Conservation (phyloP, 2,329 filamentous ascomycete species). For the Anthostomella pinea region DNA sequence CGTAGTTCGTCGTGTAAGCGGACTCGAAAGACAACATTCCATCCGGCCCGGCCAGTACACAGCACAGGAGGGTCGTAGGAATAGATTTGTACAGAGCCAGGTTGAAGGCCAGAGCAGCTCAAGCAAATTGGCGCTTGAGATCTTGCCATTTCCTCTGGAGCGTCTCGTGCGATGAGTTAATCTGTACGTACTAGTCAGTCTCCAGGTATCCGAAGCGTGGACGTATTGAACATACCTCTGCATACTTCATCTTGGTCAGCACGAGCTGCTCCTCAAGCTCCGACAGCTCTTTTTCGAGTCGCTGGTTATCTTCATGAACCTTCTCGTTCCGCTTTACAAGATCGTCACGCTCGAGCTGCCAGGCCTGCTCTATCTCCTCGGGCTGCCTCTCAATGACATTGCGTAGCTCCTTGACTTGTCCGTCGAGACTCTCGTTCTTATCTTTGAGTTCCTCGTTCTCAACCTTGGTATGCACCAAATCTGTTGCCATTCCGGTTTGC, state of each 20-base stretch:
- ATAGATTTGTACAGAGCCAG: no score
- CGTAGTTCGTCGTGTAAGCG: no score
- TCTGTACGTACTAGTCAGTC: slow-evolving; percentile 42
- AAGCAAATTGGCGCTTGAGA: slow-evolving; percentile 58
- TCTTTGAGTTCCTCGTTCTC: slow-evolving; percentile 88
- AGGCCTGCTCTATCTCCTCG: slow-evolving; percentile 76
- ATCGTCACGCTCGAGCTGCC: slow-evolving; percentile 82
- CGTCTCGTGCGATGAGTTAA: slow-evolving; percentile 68
- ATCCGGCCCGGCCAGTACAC: no score
- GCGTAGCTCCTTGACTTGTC: slow-evolving; percentile 81
- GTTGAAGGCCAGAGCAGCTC: no score
- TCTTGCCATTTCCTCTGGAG: slow-evolving; percentile 77
- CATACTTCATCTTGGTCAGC: slow-evolving; percentile 89
- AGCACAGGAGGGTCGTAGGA: no score
- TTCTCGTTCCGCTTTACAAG: slow-evolving; percentile 91
- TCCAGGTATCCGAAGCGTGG: not conserved
- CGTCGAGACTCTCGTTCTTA: slow-evolving; percentile 81
- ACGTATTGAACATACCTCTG: slow-evolving; percentile 71
- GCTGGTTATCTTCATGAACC: slow-evolving; percentile 89
- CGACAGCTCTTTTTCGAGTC: slow-evolving; percentile 81
- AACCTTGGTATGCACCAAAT: slow-evolving; percentile 88
- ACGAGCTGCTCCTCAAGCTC: slow-evolving; percentile 93
- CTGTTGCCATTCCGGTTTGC: slow-evolving; percentile 85
- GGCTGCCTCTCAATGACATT: slow-evolving; percentile 88
- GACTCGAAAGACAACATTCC: no score